Evolutionary conservation across 2,329 filamentous ascomycete species (phyloP).

Genomic region (Calonectria pseudoreteaudii): DNA sequence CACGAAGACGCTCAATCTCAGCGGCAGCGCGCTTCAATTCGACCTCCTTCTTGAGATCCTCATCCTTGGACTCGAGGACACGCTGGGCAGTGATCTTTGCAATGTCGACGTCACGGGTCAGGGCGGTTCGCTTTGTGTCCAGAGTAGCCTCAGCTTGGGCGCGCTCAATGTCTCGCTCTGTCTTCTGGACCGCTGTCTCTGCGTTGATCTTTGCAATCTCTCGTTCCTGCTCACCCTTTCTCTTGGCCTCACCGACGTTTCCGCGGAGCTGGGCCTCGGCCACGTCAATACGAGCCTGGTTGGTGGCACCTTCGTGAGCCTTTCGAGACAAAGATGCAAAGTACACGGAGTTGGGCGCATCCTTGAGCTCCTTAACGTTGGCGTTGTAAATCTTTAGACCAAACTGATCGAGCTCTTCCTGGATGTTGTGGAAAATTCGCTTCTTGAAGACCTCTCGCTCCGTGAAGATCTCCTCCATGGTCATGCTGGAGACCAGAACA

Average conservation of each 20-base stretch:
- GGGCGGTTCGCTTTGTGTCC: slow-evolving; percentile 76
- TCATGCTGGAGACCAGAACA: slow-evolving; percentile 86
- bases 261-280: slow-evolving; percentile 73
- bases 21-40: slow-evolving; percentile 82
- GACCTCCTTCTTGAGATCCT: slow-evolving; percentile 83
- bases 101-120: slow-evolving; percentile 80
- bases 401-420: slow-evolving; percentile 83
- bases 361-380: slow-evolving; percentile 89
- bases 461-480: slow-evolving; percentile 92
- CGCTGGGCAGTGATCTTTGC: slow-evolving; percentile 80
- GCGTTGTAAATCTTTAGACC: slow-evolving; percentile 78
- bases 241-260: slow-evolving; percentile 82
- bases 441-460: slow-evolving; percentile 82
- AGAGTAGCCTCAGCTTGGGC: slow-evolving; percentile 82
- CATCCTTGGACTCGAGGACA: slow-evolving; percentile 79
- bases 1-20: slow-evolving; percentile 83
- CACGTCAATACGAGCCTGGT: slow-evolving; percentile 79
- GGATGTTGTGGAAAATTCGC: slow-evolving; percentile 80
- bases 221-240: slow-evolving; percentile 83
- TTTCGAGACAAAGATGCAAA: slow-evolving; percentile 86
- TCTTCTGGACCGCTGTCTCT: slow-evolving; percentile 86
- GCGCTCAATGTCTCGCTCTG: slow-evolving; percentile 85
- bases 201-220: slow-evolving; percentile 91
- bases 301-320: slow-evolving; percentile 86
- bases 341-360: slow-evolving; percentile 84